Conservation (phyloP, 1,284 basidiomycete genomes). For the Apiotrichum akiyoshidainum region DNA sequence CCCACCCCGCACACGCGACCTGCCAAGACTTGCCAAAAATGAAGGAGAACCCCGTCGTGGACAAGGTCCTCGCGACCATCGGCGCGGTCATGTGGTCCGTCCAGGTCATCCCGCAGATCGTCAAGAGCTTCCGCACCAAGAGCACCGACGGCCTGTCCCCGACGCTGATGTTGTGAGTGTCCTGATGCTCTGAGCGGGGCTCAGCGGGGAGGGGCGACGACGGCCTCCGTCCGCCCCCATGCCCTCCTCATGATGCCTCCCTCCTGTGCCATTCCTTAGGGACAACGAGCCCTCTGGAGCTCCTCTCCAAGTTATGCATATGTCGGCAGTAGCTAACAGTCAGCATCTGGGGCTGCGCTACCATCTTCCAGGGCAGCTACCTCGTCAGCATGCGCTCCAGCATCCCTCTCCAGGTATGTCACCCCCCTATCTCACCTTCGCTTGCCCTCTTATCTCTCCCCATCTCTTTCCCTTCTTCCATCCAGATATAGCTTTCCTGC, state of each 20-base stretch:
- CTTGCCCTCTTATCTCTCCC: too few relatives aligned
- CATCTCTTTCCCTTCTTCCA: not conserved
- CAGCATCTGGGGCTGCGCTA: constrained; percentile 63
- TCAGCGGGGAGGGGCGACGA: too few relatives aligned
- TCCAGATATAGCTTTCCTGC: too few relatives aligned
- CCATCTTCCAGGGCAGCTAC: constrained; percentile 67
- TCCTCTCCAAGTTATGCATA: not conserved
- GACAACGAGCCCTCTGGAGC: not conserved
- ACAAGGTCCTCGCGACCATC: constrained; percentile 62
- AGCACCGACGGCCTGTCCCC: constrained; percentile 69
- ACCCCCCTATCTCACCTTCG: not conserved
- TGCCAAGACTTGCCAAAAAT: not conserved
- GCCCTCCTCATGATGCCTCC: too few relatives aligned
- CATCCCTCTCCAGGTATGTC: constrained; percentile 57
- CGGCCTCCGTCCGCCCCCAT: too few relatives aligned
- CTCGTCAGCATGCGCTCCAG: constrained; percentile 65
- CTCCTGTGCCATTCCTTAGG: too few relatives aligned
- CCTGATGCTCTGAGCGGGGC: not conserved
- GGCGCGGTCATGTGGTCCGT: constrained; percentile 53
- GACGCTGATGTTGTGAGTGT: constrained; percentile 61
- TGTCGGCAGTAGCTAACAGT: not conserved
- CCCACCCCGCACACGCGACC: not conserved
- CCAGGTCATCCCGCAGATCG: constrained; percentile 64
- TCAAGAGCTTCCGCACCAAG: constrained; percentile 68
- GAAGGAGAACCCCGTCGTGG: constrained; percentile 44